Evolutionary conservation across 2,329 filamentous ascomycete species (phyloP), one percentile per base, ranked within the genome.

Genomic region (Cercospora janseana): DNA sequence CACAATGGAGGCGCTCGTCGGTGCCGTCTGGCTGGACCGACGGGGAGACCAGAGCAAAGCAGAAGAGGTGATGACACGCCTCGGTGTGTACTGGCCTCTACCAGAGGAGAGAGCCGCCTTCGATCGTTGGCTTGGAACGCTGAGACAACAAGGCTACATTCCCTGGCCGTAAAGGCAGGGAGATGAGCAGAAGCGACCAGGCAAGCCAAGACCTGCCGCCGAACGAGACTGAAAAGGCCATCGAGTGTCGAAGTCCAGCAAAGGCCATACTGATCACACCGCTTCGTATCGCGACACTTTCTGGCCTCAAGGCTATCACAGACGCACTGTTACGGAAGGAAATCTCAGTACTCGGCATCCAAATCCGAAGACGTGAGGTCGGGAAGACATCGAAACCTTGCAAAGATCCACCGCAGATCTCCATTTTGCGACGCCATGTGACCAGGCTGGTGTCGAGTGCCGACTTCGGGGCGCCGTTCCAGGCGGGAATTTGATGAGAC

Each of bases 51-150:
- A 12, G 20, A 9, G 7, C 2, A 21, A 18, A 15, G 43, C 28
- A 21, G n/a, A 45, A 10, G 41, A 35, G 18, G 31, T 50, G 20
- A 46, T 46, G 48, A 45, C 15, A 24, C 15, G 31, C 12, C 31
- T 38, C 20, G 48, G 48, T 4, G 32, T 45, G n/a, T 45, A 37
- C 41, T 50, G 48, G 40, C 48, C 40, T 29, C 21, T 12, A 40
- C 1, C 34, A 18, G 18, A 38, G 1, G 34, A 38, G 34, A 1
- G 12, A 21, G 1, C 0, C 18, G 1, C 2, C 13, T 38, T 38
- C 34, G 4, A 4, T n/a, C 2, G 24, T 4, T 38, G 34, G 34
- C 34, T 38, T 18, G 3, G 8, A 10, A 8, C 12, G 16, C 34
- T 38, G 34, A 38, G 34, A 21, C 2, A 21, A 9, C 34, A 18